These are phyloP conservation scores for Perilla frutescens DNA, from an alignment of 257 asterid species.

Conservation along the genomic window DNA sequence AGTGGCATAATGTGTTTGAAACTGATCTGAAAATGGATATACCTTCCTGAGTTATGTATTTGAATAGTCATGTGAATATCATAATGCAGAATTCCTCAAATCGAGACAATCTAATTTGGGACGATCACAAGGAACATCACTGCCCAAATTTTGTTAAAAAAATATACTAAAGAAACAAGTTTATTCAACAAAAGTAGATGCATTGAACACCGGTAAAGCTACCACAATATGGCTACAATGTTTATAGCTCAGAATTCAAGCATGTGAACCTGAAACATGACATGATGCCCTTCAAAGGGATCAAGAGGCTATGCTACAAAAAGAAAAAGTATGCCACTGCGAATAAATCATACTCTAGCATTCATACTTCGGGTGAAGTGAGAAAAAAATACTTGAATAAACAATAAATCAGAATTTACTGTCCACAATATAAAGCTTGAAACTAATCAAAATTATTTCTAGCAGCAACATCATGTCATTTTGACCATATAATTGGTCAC, in stretches of 20 bases:
- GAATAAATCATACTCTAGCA: conserved; percentile 4
- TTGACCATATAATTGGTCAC: conserved; percentile 6
- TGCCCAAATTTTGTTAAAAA: not conserved
- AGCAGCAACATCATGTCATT: not conserved
- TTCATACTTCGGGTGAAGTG: not conserved
- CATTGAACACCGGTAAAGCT: not conserved
- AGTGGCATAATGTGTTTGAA: no score
- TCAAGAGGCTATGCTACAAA: not conserved
- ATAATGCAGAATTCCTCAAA: no score
- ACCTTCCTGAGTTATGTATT: no score
- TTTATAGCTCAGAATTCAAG: conserved; percentile 6
- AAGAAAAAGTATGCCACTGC: not conserved
- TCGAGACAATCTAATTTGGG: no score
- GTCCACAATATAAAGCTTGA: not conserved
- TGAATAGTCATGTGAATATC: no score
- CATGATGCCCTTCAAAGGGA: no score
- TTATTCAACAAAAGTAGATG: not conserved
- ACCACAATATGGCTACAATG: not conserved
- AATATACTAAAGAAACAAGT: not conserved
- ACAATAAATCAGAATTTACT: not conserved
- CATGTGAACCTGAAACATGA: not conserved
- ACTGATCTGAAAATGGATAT: no score
- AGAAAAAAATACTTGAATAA: not conserved
- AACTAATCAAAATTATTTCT: not conserved
- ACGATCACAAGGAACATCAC: conserved; percentile 9